Evolutionary conservation across 2,329 filamentous ascomycete species (phyloP).

Genomic region (Claviceps cyperi): DNA sequence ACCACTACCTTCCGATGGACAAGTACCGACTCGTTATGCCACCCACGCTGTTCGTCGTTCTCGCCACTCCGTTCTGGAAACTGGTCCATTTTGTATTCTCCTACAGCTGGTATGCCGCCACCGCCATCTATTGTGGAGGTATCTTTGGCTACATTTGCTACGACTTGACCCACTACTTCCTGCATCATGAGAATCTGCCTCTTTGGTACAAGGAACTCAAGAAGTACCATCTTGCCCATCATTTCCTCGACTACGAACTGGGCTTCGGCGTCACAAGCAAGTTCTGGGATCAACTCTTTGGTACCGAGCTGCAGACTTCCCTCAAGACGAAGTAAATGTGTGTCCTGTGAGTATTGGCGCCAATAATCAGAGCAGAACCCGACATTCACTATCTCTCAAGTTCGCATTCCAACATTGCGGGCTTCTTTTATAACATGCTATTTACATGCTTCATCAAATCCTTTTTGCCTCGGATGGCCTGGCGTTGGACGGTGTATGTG

Average conservation of each 20-base stretch:
- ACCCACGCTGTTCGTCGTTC: conserved; percentile 66
- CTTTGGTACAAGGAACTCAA: conserved; percentile 83
- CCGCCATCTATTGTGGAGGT: conserved; percentile 71
- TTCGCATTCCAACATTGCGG: neutral
- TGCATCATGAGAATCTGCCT: conserved; percentile 87
- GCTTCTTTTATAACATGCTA: conserved; percentile 1
- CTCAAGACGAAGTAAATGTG: conserved; percentile 19
- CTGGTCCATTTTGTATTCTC: conserved; percentile 70
- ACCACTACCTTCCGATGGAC: conserved; percentile 99
- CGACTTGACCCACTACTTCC: conserved; percentile 95
- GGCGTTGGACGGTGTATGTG: conserved; percentile 3
- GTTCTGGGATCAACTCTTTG: conserved; percentile 91
- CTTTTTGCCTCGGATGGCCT: conserved; percentile 2
- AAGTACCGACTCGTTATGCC: conserved; percentile 96
- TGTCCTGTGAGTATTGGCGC: no score
- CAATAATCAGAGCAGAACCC: neutral
- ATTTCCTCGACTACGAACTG: conserved; percentile 96
- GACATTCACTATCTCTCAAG: neutral
- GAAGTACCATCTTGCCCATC: conserved; percentile 94
- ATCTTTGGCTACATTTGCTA: conserved; percentile 95
- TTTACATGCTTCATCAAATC: conserved; percentile 6
- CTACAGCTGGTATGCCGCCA: conserved; percentile 72
- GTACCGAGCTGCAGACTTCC: conserved; percentile 55
- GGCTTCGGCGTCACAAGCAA: conserved; percentile 92
- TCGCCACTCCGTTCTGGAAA: conserved; percentile 86